These are phyloP conservation scores for Xerocomellus dryophilus DNA, from an alignment of 768 basidiomycete genomes.

Conservation along the genomic window DNA sequence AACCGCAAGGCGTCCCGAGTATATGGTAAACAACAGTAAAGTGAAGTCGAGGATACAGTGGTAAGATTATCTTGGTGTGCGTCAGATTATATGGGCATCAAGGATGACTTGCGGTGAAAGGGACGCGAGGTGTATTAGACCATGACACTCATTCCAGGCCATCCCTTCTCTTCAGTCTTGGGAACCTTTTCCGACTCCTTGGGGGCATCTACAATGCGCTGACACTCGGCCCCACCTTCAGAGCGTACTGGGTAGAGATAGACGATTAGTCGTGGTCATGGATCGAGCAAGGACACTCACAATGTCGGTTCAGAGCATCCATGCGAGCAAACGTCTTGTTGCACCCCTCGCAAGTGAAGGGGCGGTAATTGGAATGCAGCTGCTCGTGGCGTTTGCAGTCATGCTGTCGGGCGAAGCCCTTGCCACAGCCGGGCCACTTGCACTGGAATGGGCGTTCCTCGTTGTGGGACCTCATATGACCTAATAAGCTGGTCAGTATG, in stretches of 20 bases:
- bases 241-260: slow-evolving; percentile 54
- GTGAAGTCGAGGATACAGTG: slow-evolving; percentile 16
- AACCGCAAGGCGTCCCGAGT: slow-evolving; percentile 30
- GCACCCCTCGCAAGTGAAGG: slow-evolving; percentile 92
- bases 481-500: slow-evolving; percentile 34
- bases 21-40: slow-evolving; percentile 24
- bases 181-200: slow-evolving; percentile 29
- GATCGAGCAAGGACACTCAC: slow-evolving; percentile 47
- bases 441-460: slow-evolving; percentile 95
- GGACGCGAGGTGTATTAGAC: slow-evolving; percentile 22
- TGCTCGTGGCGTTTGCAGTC: slow-evolving; percentile 97
- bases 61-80: slow-evolving; percentile 16
- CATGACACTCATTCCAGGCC: slow-evolving; percentile 33
- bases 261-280: not conserved
- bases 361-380: slow-evolving; percentile 87
- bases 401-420: slow-evolving; percentile 92
- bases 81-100: slow-evolving; percentile 27
- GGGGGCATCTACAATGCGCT: slow-evolving; percentile 37
- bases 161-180: slow-evolving; percentile 34
- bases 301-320: slow-evolving; percentile 91
- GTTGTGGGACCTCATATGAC: slow-evolving; percentile 92
- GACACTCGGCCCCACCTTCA: slow-evolving; percentile 79
- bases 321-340: slow-evolving; percentile 90
- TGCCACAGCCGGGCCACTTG: slow-evolving; percentile 91
- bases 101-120: slow-evolving; percentile 15